Conservation (phyloP, 23 red algal genomes). For the Gracilaria domingensis region DNA sequence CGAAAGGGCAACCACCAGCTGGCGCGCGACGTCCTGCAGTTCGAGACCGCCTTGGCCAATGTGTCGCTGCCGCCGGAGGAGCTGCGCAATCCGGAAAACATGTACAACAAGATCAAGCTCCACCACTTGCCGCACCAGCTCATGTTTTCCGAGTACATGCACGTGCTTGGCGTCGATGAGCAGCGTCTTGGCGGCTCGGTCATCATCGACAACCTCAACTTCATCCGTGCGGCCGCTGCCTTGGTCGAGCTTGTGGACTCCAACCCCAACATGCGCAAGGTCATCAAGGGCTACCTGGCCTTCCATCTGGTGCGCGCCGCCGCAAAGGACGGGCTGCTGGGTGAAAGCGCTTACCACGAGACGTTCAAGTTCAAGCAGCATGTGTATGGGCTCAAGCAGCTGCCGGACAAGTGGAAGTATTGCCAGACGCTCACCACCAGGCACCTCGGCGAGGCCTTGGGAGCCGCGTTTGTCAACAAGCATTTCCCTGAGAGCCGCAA, state of each 20-base stretch:
- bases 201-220: slow-evolving; percentile 56
- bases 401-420: slow-evolving; percentile 66
- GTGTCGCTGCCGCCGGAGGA: slow-evolving; percentile 71
- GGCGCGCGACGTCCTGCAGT: slow-evolving; percentile 43
- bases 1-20: slow-evolving; percentile 41
- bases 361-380: slow-evolving; percentile 61
- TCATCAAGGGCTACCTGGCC: slow-evolving; percentile 64
- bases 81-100: slow-evolving; percentile 67
- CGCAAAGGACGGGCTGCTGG: slow-evolving; percentile 48
- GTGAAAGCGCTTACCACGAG: slow-evolving; percentile 64
- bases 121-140: slow-evolving; percentile 45
- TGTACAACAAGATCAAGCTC: slow-evolving; percentile 76
- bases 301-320: slow-evolving; percentile 50
- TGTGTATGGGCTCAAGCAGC: slow-evolving; percentile 58
- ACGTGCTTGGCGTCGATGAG: slow-evolving; percentile 17
- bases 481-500: slow-evolving; percentile 72
- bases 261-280: slow-evolving; percentile 21
- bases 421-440: slow-evolving; percentile 69
- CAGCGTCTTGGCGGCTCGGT: slow-evolving; percentile 35
- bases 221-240: slow-evolving; percentile 22
- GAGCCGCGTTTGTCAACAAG: slow-evolving; percentile 73
- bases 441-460: slow-evolving; percentile 76
- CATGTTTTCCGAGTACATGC: slow-evolving; percentile 34
- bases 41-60: slow-evolving; percentile 79
- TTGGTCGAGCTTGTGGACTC: slow-evolving; percentile 13